Evolutionary conservation across 1,284 basidiomycete species (phyloP), one percentile per base, ranked within the genome.

Genomic region (Boletellus deceptivus): DNA sequence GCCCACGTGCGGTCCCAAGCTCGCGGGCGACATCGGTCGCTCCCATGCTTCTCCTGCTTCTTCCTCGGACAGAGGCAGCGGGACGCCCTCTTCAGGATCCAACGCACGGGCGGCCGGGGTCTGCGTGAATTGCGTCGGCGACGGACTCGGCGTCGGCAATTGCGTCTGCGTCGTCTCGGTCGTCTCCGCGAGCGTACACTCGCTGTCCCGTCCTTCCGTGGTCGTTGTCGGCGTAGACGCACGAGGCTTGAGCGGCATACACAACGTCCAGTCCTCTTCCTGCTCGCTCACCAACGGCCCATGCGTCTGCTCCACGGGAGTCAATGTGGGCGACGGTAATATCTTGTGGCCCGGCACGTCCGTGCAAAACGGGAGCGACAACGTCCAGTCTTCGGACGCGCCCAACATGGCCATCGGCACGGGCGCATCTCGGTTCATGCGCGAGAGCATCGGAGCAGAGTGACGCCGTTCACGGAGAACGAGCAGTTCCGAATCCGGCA

Each of bases 191-290:
- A 17, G 2, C 3, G 45, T 43, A 6, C 41, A 31, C 22, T 50
- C 57, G 46, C 55, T 53, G 3, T 36, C 45, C 0, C 27, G 14
- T 17, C 45, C 54, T 29, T 29, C 27, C 10, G 27, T 8, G 2
- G 53, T 54, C 3, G 50, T 51, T 13, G 49, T 39, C 4, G 54
- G 46, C n/a, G 48, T 43, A 9, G 39, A 51, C 1, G 39, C 46
- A 0, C 47, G 54, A 20, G 39, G 29, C 25, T 63, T 63, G 53
- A 65, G 60, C 3, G 63, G 63, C 63, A 67, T 70, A 24, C 65
- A 69, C 7, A 67, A 46, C 35, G 68, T 70, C 65, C 65, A 67
- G 29, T 67, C 65, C 6, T 70, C 63, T 11, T 36, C 43, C 18
- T 52, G 31, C 1, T 45, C 36, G 10, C 43, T 52, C n/a, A 56